Evolutionary conservation across 2,329 filamentous ascomycete genomes (phyloP).

Genomic region (Aspergillus fischeri): DNA sequence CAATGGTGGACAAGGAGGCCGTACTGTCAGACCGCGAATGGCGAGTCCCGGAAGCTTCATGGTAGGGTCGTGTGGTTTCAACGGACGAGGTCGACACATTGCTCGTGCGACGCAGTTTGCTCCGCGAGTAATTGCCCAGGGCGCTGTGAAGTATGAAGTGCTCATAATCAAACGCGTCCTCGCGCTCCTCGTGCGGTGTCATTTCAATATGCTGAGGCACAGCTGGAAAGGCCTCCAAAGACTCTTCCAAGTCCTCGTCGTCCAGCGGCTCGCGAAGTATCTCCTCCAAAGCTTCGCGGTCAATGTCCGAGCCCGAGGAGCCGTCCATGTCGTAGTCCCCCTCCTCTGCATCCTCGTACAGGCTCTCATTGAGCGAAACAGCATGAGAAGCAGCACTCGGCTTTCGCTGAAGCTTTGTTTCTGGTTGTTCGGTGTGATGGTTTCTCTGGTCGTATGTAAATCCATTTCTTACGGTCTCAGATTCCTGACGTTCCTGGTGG

Average conservation of each 20-base stretch:
- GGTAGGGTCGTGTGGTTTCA: constrained; percentile 45
- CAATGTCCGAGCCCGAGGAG: constrained; percentile 49
- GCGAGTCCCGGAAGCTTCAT: constrained; percentile 15
- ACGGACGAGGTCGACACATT: constrained; percentile 45
- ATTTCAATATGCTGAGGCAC: constrained; percentile 47
- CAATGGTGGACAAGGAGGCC: constrained; percentile 59
- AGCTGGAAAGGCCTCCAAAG: constrained; percentile 32
- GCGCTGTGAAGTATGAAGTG: constrained; percentile 93
- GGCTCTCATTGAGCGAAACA: constrained; percentile 26
- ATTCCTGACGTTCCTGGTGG: constrained; percentile 20
- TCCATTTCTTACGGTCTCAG: constrained; percentile 7
- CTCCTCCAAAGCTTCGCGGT: constrained; percentile 57
- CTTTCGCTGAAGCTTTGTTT: constrained; percentile 1
- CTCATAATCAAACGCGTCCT: constrained; percentile 95
- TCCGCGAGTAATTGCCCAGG: constrained; percentile 60
- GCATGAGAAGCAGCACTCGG: constrained; percentile 7
- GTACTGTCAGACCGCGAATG: constrained; percentile 52
- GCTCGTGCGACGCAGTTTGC: constrained; percentile 29
- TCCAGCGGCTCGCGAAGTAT: constrained; percentile 48
- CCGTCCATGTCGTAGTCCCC: constrained; percentile 30
- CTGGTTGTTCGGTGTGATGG: constrained; percentile 4
- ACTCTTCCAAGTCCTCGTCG: constrained; percentile 30
- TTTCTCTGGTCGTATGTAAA: constrained; percentile 2
- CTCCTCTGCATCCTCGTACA: constrained; percentile 43
- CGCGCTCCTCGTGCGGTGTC: constrained; percentile 82